Percentiles rank a stretch among this genome's conserved stretches.
phyloP scores from a whole-genome alignment of 148 eudicot genomes.

The Linanthus parryae region DNA sequence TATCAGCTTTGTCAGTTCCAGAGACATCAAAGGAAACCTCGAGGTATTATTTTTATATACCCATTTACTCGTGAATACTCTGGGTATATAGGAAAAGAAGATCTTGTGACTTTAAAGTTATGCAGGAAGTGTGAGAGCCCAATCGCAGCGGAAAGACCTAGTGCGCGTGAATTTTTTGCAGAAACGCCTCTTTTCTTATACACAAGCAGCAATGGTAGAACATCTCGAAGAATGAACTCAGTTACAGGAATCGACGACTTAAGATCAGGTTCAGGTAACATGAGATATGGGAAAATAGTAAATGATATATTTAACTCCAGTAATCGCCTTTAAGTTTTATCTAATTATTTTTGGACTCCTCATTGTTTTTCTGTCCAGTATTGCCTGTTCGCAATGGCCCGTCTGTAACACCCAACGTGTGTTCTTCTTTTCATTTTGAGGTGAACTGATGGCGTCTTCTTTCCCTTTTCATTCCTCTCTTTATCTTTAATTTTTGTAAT shows the following conservation, averaged over 20 bases:
- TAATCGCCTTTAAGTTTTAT: not conserved
- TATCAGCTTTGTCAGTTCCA: slow-evolving; percentile 12
- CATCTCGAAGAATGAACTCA: slow-evolving; percentile 10
- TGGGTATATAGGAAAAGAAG: not conserved
- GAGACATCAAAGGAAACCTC: slow-evolving; percentile 15
- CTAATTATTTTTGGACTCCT: not conserved
- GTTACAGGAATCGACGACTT: not conserved
- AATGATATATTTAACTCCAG: not conserved
- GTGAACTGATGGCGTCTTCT: slow-evolving; percentile 14
- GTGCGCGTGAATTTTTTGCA: slow-evolving; percentile 11
- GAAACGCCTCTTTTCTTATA: slow-evolving; percentile 23
- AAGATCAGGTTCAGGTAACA: slow-evolving; percentile 19
- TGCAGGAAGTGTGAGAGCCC: slow-evolving; percentile 11
- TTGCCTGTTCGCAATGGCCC: slow-evolving; percentile 45
- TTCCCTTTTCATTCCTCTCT: not conserved
- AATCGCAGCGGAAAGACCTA: slow-evolving; percentile 7
- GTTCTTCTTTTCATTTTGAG: slow-evolving; percentile 55
- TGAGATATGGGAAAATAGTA: not conserved
- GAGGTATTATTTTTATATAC: slow-evolving; percentile 6
- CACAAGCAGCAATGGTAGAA: slow-evolving; percentile 15
- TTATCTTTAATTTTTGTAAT: not conserved
- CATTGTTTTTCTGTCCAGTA: slow-evolving; percentile 15
- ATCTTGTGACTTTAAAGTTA: not conserved
- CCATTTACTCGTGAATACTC: not conserved
- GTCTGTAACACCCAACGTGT: slow-evolving; percentile 25